Evolutionary conservation across 768 basidiomycete genomes (phyloP), one percentile per base, ranked within the genome.

Genomic region (Collybia sp.): DNA sequence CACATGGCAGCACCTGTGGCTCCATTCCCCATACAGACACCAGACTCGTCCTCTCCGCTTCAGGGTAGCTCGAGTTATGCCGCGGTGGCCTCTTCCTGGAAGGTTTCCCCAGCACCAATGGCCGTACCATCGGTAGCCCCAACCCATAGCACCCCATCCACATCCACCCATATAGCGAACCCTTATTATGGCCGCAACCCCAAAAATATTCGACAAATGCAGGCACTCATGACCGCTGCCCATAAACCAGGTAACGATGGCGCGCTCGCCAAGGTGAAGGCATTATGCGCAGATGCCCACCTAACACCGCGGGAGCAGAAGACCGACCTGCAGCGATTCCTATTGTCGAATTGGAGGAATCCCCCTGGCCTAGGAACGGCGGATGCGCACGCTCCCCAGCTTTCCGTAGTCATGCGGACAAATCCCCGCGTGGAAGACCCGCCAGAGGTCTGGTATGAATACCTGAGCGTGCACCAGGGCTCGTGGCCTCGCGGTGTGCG

Each of bases 401-500:
- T 46, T 53, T 56, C 30, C 43, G 5, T 16, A 51, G 56, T 11
- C 39, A 30, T 30, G 15, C 62, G 69, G 44, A 69, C 67, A 39
- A 76, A 74, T 51, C 74, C 74, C 42, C 70, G 71, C 10, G 57
- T 70, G 40, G 69, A 75, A 48, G 74, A 76, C 48, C 69, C 73
- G 8, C 64, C 72, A 6, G 70, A 73, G 40, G 61, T 59, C 19
- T 76, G 74, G 74, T 66, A 69, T 31, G 66, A 68, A 2, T 76
- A 75, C 48, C 68, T 74, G 46, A 56, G 68, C 6, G 60, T 62
- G 25, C 71, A 76, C 46, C 69, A 61, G 8, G 66, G 63, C 43
- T 74, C 72, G 1, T 76, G 73, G 62, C 74, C 74, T 8, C 70
- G 69, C 45, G 74, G 74, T 43, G 72, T 76, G 46, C 65, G 74